A percentile compares a stretch with the other conserved stretches of the same genome.
Evolutionary conservation across 371 early-diverging fungal species (phyloP).

Genomic region (Mucor circinelloides): DNA sequence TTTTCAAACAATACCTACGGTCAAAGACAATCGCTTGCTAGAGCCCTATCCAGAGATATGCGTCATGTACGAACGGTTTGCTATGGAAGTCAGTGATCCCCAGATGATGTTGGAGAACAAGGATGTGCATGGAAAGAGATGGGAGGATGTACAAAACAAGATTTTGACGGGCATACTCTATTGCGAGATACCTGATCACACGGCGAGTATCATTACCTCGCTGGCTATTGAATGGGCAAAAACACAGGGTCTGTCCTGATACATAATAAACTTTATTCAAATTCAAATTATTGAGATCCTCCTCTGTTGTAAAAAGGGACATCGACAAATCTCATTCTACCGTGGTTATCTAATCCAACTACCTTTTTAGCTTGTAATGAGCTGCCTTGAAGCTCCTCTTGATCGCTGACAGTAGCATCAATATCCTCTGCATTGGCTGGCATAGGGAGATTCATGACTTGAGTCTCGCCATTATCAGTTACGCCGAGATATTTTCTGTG

Average conservation of each 20-base stretch:
- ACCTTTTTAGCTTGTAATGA: slow-evolving; percentile 1
- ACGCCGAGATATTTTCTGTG: slow-evolving; percentile 2
- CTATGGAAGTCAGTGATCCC: slow-evolving; percentile 40
- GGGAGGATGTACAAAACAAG: slow-evolving; percentile 8
- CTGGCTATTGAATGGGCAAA: slow-evolving; percentile 37
- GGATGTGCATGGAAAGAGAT: background rate
- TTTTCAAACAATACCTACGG: slow-evolving; percentile 17
- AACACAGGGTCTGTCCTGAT: slow-evolving; percentile 21
- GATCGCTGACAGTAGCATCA: background rate
- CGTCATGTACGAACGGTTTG: slow-evolving; percentile 32
- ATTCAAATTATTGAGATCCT: background rate
- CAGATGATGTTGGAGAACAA: slow-evolving; percentile 3
- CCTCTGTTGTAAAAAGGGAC: slow-evolving; percentile 18
- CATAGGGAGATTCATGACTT: background rate
- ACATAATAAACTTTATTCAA: background rate
- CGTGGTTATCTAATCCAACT: slow-evolving; percentile 15
- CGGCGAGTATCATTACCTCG: slow-evolving; percentile 26
- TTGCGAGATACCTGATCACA: slow-evolving; percentile 38
- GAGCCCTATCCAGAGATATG: slow-evolving; percentile 27
- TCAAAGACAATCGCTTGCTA: background rate
- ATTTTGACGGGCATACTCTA: slow-evolving; percentile 28
- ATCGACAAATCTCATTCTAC: slow-evolving; percentile 11
- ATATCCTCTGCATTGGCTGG: background rate
- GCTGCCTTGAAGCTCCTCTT: background rate
- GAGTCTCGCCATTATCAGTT: background rate